phyloP scores from a whole-genome alignment of 306 rosid genomes.

The barrel medic (Medicago truncatula) region DNA sequence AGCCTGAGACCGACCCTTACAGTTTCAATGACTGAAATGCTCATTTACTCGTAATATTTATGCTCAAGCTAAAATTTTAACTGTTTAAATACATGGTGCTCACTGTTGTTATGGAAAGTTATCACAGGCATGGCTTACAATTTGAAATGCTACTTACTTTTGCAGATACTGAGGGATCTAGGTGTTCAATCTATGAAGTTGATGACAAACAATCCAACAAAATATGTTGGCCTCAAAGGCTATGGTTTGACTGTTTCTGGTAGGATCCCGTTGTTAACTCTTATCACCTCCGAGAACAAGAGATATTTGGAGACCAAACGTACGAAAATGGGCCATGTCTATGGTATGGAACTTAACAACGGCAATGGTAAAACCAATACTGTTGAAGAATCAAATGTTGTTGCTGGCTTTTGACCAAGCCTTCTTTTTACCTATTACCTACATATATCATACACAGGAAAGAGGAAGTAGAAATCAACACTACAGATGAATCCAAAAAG shows the following conservation, averaged over 20 bases:
- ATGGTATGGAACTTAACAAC: slow-evolving; percentile 44
- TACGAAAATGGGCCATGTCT: slow-evolving; percentile 77
- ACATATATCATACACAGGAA: neutral
- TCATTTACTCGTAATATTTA: no score
- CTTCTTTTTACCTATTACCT: neutral
- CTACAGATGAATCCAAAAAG: slow-evolving; percentile 21
- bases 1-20: no score
- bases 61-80: neutral
- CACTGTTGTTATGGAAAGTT: neutral
- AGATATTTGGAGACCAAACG: slow-evolving; percentile 81
- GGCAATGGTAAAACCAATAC: slow-evolving; percentile 3
- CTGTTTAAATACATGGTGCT: slow-evolving; percentile 6
- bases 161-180: slow-evolving; percentile 76
- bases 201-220: slow-evolving; percentile 90
- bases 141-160: slow-evolving; percentile 38
- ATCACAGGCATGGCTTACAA: neutral
- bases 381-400: slow-evolving; percentile 39
- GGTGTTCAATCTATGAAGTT: slow-evolving; percentile 88
- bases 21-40: no score
- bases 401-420: slow-evolving; percentile 32
- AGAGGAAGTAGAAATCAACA: neutral
- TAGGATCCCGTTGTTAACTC: slow-evolving; percentile 75
- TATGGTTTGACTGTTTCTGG: slow-evolving; percentile 79
- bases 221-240: slow-evolving; percentile 81
- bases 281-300: slow-evolving; percentile 74